A percentile compares a stretch with the other conserved stretches of the same genome.
Evolutionary conservation across 352 stramenopile genomes (phyloP).

Genomic region (Pythium periplocum): DNA sequence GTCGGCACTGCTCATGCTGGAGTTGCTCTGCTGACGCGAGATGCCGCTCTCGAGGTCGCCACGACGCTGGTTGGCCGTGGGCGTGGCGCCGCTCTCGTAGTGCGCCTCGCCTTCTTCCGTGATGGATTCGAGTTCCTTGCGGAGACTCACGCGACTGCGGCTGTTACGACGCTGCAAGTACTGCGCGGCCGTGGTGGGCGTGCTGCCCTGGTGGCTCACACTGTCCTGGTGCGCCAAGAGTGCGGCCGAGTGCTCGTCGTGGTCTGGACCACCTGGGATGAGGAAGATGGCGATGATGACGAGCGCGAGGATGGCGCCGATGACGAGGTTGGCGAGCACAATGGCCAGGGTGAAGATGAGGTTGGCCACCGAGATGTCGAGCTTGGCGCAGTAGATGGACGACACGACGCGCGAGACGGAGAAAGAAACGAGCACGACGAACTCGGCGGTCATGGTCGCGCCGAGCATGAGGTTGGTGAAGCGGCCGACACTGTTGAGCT

Average conservation of each 20-base stretch:
- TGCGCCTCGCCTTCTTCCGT: too few relatives aligned
- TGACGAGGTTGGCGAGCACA: constrained; percentile 45
- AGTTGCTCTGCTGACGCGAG: constrained; percentile 1
- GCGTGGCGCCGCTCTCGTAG: too few relatives aligned
- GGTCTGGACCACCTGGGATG: constrained; percentile 38
- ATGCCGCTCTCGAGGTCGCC: constrained; percentile 15
- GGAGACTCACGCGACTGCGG: constrained; percentile 9
- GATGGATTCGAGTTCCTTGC: neutral
- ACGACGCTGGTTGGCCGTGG: neutral
- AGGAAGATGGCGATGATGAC: constrained; percentile 58
- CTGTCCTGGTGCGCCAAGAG: constrained; percentile 15
- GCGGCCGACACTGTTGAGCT: constrained; percentile 62
- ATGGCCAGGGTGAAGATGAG: constrained; percentile 50
- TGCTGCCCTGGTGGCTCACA: constrained; percentile 13
- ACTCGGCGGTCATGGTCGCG: constrained; percentile 62
- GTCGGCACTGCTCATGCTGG: constrained; percentile 18
- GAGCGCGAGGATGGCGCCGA: constrained; percentile 35
- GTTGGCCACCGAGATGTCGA: constrained; percentile 43
- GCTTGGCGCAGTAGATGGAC: constrained; percentile 54
- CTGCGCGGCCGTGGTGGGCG: constrained; percentile 7
- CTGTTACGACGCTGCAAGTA: constrained; percentile 12
- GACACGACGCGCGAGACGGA: constrained; percentile 56
- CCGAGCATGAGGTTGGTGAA: constrained; percentile 77
- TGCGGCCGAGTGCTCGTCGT: constrained; percentile 18
- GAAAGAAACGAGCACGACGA: constrained; percentile 68